phyloP scores from a whole-genome alignment of 1,284 basidiomycete genomes.

The Apiotrichum sp. region DNA sequence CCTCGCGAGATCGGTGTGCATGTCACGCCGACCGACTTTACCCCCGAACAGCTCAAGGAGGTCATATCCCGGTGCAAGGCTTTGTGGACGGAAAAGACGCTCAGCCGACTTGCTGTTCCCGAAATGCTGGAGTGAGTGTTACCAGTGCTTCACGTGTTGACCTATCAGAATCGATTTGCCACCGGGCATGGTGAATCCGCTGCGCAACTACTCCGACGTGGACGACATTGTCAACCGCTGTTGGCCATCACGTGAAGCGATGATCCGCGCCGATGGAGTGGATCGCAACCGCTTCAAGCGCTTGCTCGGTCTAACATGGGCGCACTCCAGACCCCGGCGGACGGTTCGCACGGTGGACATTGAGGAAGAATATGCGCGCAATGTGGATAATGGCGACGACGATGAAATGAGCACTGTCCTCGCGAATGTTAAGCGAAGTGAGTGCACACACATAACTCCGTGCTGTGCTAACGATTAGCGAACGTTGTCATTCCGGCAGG shows the following conservation, averaged over 20 bases:
- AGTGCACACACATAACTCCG: slow-evolving; percentile 7
- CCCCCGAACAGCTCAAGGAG: slow-evolving; percentile 41
- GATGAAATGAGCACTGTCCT: slow-evolving; percentile 39
- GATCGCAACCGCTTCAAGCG: slow-evolving; percentile 40
- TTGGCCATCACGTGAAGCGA: slow-evolving; percentile 43
- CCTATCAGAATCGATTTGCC: slow-evolving; percentile 35
- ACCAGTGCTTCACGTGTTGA: background rate
- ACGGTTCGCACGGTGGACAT: slow-evolving; percentile 39
- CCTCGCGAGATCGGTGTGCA: slow-evolving; percentile 43
- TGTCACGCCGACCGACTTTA: slow-evolving; percentile 41
- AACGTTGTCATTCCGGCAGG: slow-evolving; percentile 44
- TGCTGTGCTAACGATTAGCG: slow-evolving; percentile 19
- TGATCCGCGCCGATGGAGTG: slow-evolving; percentile 37
- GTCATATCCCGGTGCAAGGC: slow-evolving; percentile 40
- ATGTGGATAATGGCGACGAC: slow-evolving; percentile 28
- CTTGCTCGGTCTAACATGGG: slow-evolving; percentile 42
- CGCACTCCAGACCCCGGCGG: slow-evolving; percentile 37
- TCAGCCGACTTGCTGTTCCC: slow-evolving; percentile 43
- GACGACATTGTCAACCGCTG: slow-evolving; percentile 38
- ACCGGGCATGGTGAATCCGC: slow-evolving; percentile 30
- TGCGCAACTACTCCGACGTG: slow-evolving; percentile 39
- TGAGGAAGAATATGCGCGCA: slow-evolving; percentile 38
- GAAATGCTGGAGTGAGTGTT: slow-evolving; percentile 44
- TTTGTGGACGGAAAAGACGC: slow-evolving; percentile 45
- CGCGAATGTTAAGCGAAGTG: slow-evolving; percentile 40